Base-by-base conservation (phyloP, 768 basidiomycete genomes). In the Agrocybe pediades region DNA sequence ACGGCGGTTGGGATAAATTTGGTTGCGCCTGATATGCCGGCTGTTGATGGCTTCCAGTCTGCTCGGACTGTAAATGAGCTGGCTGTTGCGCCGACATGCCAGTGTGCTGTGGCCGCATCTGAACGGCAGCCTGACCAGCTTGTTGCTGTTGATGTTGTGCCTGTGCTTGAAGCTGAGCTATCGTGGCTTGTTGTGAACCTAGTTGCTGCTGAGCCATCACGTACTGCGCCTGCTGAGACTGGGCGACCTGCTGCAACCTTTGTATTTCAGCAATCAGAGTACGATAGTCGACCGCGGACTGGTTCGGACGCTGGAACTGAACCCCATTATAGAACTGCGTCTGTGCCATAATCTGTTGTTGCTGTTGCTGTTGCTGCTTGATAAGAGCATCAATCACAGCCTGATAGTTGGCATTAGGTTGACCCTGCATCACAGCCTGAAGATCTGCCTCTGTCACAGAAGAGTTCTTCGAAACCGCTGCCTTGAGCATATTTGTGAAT, bases 391-490 rank as follows among this genome's bases (percentile, higher is more conserved):
- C 62, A 17, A 74, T 67, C 4, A 72, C 65, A 0, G 47, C 64
- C 25, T 63, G 61, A 55, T 74, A 76, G 56, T 73, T 64, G 20
- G 71, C 72, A 46, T 66, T 53, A 5, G 67, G 68, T 20, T 58
- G 55, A 2, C 66, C 69, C 44, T 71, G 60, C 21, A 71, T 49
- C 19, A 72, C 70, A 24, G 64, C 64, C 46, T 71, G 67, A 40
- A 74, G 49, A 33, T 69, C 62, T 9, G 60, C 43, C 26, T 59
- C 57, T 1, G 59, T 58, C 13, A 66, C 47, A 3, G 57, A 59
- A 2, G 45, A 58, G 13, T 61, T 59, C 30, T 49, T 61, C 33
- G 53, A 53, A 21, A 65, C 65, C 3, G 47, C 61, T 40, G 50
- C 49, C 36, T 49, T 59, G 20, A 62, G 49, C 42, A 52, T 54